Base-by-base conservation (phyloP, 169 alveolate genomes). In the Plasmodium inui region DNA sequence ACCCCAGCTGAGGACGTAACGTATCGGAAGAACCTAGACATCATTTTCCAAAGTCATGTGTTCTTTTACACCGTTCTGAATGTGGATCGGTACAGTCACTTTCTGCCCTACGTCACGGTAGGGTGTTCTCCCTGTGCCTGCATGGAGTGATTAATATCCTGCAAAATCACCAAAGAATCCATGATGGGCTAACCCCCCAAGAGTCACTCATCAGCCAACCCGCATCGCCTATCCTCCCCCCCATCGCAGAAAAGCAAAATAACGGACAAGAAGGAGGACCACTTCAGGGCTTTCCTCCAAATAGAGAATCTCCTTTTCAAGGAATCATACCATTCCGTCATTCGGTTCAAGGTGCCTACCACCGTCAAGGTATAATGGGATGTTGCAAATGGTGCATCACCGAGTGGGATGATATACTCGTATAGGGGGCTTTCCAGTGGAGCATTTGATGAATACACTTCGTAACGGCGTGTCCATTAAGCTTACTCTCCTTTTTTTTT, bases 51-150 rank as follows among this genome's bases (percentile, higher is more conserved):
- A 67, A 88, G 55, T n/a, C 50, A 88, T 78, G 34, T 88, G 17
- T 88, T 88, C 46, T 88, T 88, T 71, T 88, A 78, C 76, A 88
- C 94, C 26, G 39, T 88, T 39, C 46, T 88, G 71, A 88, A 88
- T 44, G 94, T 88, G 19, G 94, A 88, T 32, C 44, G 83, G 28
- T 88, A 88, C 44, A 88, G 82, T 30, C 46, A 88, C 70, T 88
- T 88, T 30, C 37, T 88, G 10, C 94, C 94, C 4, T 79, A 88
- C 44, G 89, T 88, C 12, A 78, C 94, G 17, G 94, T 88, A 78
- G 44, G 61, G 44, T 39, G 73, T 7, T 26, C 12, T 2, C 26
- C 19, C 19, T 19, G 32, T 72, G 12, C 50, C 7, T 39, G 22
- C 39, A 70, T n/a, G 12, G 41, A 32, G 28, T 14, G 8, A 8